phyloP scores from a whole-genome alignment of 2,329 filamentous ascomycete species.

The Sarocladium oryzae region DNA sequence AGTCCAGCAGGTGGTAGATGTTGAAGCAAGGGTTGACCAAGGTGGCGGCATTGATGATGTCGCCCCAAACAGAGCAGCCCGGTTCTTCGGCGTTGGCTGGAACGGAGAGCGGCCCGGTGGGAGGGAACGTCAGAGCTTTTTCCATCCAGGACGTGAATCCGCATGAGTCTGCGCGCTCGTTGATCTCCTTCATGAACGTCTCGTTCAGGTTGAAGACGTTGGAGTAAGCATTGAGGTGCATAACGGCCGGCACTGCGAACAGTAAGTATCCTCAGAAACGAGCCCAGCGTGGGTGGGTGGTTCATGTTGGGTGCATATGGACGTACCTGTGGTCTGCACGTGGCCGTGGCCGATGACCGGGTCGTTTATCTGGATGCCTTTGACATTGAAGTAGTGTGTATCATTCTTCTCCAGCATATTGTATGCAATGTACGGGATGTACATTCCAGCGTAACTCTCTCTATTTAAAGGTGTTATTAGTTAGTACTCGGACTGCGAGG shows the following conservation, averaged over 20 bases:
- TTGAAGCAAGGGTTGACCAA: conserved; percentile 72
- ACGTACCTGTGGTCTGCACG: conserved; percentile 24
- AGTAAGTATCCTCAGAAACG: neutral
- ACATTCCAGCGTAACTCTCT: conserved; percentile 61
- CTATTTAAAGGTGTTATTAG: too few relatives aligned
- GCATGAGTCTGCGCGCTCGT: conserved; percentile 47
- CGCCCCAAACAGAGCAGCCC: conserved; percentile 52
- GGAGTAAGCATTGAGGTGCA: conserved; percentile 56
- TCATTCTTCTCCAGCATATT: conserved; percentile 65
- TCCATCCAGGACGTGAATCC: conserved; percentile 56
- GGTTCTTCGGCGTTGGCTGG: conserved; percentile 28
- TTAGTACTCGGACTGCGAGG: too few relatives aligned
- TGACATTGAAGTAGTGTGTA: conserved; percentile 59
- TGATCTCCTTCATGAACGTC: conserved; percentile 45
- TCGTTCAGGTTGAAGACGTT: conserved; percentile 59
- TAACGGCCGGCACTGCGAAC: conserved; percentile 41
- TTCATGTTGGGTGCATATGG: neutral
- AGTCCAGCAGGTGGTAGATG: conserved; percentile 65
- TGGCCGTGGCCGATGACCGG: conserved; percentile 51
- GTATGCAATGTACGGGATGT: conserved; percentile 65
- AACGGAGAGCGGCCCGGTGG: conserved; percentile 47
- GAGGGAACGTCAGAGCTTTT: conserved; percentile 62
- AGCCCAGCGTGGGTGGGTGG: neutral
- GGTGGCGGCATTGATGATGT: conserved; percentile 46
- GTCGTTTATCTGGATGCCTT: conserved; percentile 67